Evolutionary conservation across 2,329 filamentous ascomycete species (phyloP), one percentile per base, ranked within the genome.

Genomic region (Saccharata proteae): DNA sequence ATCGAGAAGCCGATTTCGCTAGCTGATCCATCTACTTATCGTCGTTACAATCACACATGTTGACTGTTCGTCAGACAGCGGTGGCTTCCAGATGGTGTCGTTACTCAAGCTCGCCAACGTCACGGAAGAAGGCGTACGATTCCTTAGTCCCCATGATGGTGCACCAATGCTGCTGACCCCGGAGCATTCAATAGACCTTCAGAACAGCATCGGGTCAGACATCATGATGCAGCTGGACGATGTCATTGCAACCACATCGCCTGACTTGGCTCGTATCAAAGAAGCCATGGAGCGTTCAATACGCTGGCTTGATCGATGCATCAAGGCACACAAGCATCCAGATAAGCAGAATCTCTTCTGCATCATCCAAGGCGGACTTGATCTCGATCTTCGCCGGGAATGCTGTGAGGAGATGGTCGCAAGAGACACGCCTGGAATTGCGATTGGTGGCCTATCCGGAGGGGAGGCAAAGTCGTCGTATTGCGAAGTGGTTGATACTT

Each of bases 201-300:
- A 98, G 54, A 96, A 98, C 58, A 88, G 80, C 33, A 98, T 98
- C 48, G 90, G 90, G 41, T 93, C 84, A 40, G 90, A 98, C 58
- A 96, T 98, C 45, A 94, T 96, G 43, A 98, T 98, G 92, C 92
- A 98, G 59, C 75, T 98, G 4, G 90, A 98, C 64, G 92, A 98
- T 56, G 92, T 98, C 10, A 80, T 98, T 30, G 88, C 85, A 17
- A 96, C 90, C 0, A 98, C 90, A 0, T 94, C 85, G 0, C 88
- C 88, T 0, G 90, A 98, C 55, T 65, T 73, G 34, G 77, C 65
- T 13, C 78, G 92, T 32, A 96, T 98, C 74, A 74, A 78, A 39
- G 84, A 93, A 57, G 90, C 90, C 29, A 96, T 94, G 86, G 71
- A 90, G 49, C 78, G 90, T 34, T 93, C 84, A 33, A 74, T 98